These are phyloP conservation scores for Aspergillus kassunensis DNA, from an alignment of 495 filamentous ascomycete genomes.

Conservation along the genomic window DNA sequence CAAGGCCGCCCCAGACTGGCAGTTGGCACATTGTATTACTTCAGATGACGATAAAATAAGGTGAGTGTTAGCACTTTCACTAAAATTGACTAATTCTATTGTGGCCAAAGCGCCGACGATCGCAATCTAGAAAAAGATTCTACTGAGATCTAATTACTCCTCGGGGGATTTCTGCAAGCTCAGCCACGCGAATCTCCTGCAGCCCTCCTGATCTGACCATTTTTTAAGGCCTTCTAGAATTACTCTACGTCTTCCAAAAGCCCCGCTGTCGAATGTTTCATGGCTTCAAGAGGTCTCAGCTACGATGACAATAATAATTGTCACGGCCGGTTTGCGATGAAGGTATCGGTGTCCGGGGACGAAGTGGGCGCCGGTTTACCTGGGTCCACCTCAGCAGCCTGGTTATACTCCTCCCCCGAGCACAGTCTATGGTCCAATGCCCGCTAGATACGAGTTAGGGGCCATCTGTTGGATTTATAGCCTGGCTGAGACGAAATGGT, in stretches of 20 bases:
- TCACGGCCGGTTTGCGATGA: background rate
- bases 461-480: background rate
- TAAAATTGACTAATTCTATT: background rate
- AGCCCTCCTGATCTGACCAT: background rate
- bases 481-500: background rate
- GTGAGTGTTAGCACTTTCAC: background rate
- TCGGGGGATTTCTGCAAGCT: background rate
- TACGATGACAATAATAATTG: background rate
- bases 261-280: background rate
- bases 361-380: constrained; percentile 1
- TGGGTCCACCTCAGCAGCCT: background rate
- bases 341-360: background rate
- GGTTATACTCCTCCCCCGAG: background rate
- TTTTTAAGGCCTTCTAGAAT: no score
- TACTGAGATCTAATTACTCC: background rate
- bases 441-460: background rate
- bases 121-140: background rate
- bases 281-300: background rate
- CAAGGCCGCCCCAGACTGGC: no score
- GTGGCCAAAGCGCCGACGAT: background rate
- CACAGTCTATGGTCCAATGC: background rate
- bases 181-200: background rate
- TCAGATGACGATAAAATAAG: background rate
- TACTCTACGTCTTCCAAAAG: background rate
- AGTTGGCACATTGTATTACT: no score